These are phyloP conservation scores for Fusarium subglutinans DNA, from an alignment of 2,329 filamentous ascomycete species.

Conservation along the genomic window DNA sequence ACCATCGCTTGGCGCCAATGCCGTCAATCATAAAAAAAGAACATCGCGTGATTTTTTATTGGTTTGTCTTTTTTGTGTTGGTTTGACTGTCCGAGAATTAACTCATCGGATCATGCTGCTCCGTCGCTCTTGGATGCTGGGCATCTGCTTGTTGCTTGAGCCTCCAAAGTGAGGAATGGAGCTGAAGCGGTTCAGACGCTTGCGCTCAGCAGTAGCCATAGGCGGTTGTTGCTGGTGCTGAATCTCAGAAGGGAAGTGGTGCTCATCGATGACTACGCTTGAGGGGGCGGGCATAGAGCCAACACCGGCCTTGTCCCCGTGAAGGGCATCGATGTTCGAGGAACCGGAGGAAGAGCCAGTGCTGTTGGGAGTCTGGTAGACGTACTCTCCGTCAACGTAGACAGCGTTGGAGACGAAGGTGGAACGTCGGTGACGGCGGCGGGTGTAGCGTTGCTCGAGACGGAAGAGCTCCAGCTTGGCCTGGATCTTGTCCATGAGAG, in stretches of 20 bases:
- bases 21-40: conserved; percentile 40
- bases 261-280: conserved; percentile 41
- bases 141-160: conserved; percentile 48
- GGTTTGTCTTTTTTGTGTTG: conserved; percentile 23
- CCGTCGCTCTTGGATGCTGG: conserved; percentile 53
- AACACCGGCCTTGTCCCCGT: conserved; percentile 46
- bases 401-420: conserved; percentile 89
- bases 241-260: conserved; percentile 28
- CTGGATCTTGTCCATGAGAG: conserved; percentile 68
- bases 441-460: conserved; percentile 94
- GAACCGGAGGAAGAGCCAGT: conserved; percentile 65
- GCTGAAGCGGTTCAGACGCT: conserved; percentile 64
- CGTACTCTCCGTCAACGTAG: conserved; percentile 96
- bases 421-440: conserved; percentile 83
- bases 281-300: conserved; percentile 31
- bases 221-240: conserved; percentile 29
- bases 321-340: conserved; percentile 51
- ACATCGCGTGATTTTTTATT: conserved; percentile 22
- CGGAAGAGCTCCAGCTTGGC: conserved; percentile 89
- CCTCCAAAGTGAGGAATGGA: conserved; percentile 64
- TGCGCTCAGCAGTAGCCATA: conserved; percentile 49
- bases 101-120: conserved; percentile 51
- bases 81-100: conserved; percentile 7
- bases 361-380: conserved; percentile 74
- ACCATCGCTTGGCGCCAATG: conserved; percentile 32